These are phyloP conservation scores for Lachnellula hyalina DNA, from an alignment of 2,329 filamentous ascomycete species.

Conservation along the genomic window DNA sequence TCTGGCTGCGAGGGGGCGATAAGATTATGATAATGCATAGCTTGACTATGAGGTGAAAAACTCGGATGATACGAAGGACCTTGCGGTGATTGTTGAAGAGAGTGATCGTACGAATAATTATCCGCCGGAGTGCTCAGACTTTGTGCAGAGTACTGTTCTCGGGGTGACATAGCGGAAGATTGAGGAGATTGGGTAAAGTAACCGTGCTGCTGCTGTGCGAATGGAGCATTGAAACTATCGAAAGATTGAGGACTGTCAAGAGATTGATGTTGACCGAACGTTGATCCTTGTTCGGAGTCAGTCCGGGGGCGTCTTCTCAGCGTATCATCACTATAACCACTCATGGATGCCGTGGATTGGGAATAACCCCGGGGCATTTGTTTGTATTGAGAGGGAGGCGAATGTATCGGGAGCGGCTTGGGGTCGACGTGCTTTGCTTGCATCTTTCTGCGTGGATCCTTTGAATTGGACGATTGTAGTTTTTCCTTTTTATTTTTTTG, in stretches of 20 bases:
- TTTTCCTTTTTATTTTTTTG: slow-evolving; percentile 6
- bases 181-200: slow-evolving; percentile 13
- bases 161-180: slow-evolving; percentile 6
- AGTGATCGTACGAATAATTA: slow-evolving; percentile 14
- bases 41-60: slow-evolving; percentile 12
- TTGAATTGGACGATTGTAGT: slow-evolving; percentile 6
- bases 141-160: slow-evolving; percentile 16
- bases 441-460: slow-evolving; percentile 8
- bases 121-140: slow-evolving; percentile 11
- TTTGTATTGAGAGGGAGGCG: slow-evolving; percentile 9
- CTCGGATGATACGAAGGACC: not conserved
- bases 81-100: slow-evolving; percentile 14
- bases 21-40: slow-evolving; percentile 1
- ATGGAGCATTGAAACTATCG: slow-evolving; percentile 5
- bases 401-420: slow-evolving; percentile 6
- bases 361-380: slow-evolving; percentile 12
- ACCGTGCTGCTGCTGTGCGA: slow-evolving; percentile 3
- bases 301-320: slow-evolving; percentile 19
- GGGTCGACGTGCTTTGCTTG: slow-evolving; percentile 7
- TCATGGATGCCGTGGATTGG: slow-evolving; percentile 12
- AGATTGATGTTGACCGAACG: slow-evolving; percentile 14
- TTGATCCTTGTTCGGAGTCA: slow-evolving; percentile 16
- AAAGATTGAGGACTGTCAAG: slow-evolving; percentile 12
- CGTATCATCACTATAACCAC: slow-evolving; percentile 14
- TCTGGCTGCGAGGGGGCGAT: slow-evolving; percentile 8